A percentile compares a stretch with the other conserved stretches of the same genome.
Evolutionary conservation across 306 rosid genomes (phyloP).

Genomic region (Myrica gale): DNA sequence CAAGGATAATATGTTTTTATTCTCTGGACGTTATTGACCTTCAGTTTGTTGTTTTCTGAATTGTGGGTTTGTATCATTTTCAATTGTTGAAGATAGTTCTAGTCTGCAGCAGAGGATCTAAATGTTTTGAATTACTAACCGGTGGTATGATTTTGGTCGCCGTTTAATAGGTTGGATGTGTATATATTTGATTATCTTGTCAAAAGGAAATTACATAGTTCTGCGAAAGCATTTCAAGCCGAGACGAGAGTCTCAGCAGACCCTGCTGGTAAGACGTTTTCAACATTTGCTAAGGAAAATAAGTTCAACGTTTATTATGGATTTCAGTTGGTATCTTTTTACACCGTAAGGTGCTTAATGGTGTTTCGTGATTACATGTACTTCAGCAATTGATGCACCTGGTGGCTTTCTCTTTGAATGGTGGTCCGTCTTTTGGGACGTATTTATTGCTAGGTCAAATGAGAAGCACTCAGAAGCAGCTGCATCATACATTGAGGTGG

Average conservation of each 20-base stretch:
- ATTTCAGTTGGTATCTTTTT: background rate
- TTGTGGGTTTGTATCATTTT: background rate
- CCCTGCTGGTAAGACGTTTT: constrained; percentile 57
- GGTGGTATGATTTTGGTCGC: constrained; percentile 3
- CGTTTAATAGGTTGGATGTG: constrained; percentile 65
- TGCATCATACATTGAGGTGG: constrained; percentile 56
- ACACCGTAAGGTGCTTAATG: constrained; percentile 2
- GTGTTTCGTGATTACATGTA: constrained; percentile 25
- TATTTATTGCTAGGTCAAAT: constrained; percentile 53
- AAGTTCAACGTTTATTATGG: constrained; percentile 5
- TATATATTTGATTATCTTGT: constrained; percentile 62
- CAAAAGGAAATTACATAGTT: constrained; percentile 60
- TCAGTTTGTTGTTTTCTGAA: background rate
- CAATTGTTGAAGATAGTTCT: background rate
- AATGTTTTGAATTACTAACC: constrained; percentile 3
- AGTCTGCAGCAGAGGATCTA: background rate
- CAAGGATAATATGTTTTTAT: background rate
- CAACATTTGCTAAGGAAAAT: background rate
- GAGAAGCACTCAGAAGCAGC: constrained; percentile 66
- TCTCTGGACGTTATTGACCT: background rate
- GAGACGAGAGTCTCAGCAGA: constrained; percentile 56
- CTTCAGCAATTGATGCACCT: constrained; percentile 67
- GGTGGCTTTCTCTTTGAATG: constrained; percentile 81
- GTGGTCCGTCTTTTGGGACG: constrained; percentile 91
- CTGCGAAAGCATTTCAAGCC: constrained; percentile 67